phyloP scores from a whole-genome alignment of 2,329 filamentous ascomycete species.

The Hypoxylon sp. region DNA sequence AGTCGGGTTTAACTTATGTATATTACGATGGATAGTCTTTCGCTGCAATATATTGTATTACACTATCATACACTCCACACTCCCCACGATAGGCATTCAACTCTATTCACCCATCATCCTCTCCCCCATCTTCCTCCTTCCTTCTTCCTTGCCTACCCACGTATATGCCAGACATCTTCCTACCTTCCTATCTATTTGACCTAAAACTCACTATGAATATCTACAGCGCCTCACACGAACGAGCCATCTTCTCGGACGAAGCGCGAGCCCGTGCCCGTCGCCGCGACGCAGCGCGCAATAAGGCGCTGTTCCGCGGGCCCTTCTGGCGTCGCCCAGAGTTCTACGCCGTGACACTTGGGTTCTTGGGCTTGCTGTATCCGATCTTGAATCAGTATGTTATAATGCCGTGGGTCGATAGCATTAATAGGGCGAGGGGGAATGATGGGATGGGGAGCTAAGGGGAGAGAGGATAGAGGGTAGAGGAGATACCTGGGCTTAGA shows the following conservation, averaged over 20 bases:
- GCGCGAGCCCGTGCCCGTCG: constrained; percentile 33
- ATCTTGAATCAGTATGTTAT: constrained; percentile 38
- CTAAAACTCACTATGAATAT: background rate
- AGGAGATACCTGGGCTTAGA: background rate
- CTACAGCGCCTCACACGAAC: constrained; percentile 39
- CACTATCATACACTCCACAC: too few relatives aligned
- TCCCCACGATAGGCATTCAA: too few relatives aligned
- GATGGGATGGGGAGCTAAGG: background rate
- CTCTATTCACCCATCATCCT: background rate
- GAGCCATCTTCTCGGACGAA: constrained; percentile 42
- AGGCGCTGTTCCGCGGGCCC: constrained; percentile 29
- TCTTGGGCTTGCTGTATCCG: constrained; percentile 36
- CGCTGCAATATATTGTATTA: too few relatives aligned
- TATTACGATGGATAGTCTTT: background rate
- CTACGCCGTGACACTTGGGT: constrained; percentile 34
- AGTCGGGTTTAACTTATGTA: constrained; percentile 2
- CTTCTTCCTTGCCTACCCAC: background rate
- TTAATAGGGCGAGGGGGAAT: background rate
- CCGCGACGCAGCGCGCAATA: constrained; percentile 38
- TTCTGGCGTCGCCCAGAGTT: constrained; percentile 37
- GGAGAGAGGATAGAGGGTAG: background rate
- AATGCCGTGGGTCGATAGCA: constrained; percentile 10
- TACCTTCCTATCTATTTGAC: background rate
- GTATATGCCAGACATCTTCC: background rate
- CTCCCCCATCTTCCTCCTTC: background rate